These are phyloP conservation scores for Oryza brachyantha DNA, from an alignment of 176 grass and related monocot species.

Conservation along the genomic window DNA sequence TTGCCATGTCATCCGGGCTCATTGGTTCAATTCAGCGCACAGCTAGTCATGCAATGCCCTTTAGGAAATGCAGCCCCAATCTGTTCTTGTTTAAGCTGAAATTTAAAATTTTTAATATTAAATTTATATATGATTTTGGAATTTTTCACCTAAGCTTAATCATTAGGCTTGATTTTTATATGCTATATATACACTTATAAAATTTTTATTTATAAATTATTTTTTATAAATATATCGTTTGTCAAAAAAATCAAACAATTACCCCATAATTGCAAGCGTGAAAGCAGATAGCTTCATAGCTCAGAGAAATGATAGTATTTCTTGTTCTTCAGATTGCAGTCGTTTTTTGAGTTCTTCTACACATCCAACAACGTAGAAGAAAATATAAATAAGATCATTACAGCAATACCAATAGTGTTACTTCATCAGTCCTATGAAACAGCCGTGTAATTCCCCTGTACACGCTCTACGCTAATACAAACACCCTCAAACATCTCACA, in stretches of 20 bases:
- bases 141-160: too few relatives aligned
- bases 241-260: too few relatives aligned
- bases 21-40: not conserved
- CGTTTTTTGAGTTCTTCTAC: not conserved
- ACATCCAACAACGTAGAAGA: not conserved
- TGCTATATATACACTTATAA: too few relatives aligned
- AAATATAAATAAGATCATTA: not conserved
- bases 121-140: too few relatives aligned
- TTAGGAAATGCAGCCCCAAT: not conserved
- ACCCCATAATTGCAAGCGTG: too few relatives aligned
- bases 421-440: constrained; percentile 45
- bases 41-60: not conserved
- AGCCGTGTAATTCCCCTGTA: constrained; percentile 37
- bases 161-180: too few relatives aligned
- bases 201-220: too few relatives aligned
- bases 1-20: not conserved
- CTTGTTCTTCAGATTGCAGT: not conserved
- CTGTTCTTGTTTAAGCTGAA: too few relatives aligned
- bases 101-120: too few relatives aligned
- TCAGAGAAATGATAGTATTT: not conserved
- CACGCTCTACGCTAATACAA: constrained; percentile 16
- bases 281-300: not conserved
- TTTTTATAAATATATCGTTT: too few relatives aligned
- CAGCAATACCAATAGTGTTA: not conserved
- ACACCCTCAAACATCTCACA: not conserved